A percentile compares a stretch with the other conserved stretches of the same genome.
phyloP scores from a whole-genome alignment of 768 basidiomycete species.

The Lanmaoa pseudosensibilis region DNA sequence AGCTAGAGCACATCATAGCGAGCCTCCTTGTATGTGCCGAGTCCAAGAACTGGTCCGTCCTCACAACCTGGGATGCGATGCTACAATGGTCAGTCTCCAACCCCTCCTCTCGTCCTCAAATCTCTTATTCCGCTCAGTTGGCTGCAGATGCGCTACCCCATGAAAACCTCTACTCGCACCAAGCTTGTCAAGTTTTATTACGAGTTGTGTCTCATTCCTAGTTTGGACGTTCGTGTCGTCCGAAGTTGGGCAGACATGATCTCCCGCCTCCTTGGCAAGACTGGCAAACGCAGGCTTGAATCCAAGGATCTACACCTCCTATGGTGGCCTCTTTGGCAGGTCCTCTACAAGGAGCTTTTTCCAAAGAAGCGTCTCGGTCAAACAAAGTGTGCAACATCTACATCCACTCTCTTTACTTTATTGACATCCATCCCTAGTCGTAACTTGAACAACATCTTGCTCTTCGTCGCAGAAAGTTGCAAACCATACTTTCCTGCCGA shows the following conservation, averaged over 20 bases:
- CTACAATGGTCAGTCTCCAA: constrained; percentile 62
- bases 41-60: constrained; percentile 70
- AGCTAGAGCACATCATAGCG: constrained; percentile 66
- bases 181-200: constrained; percentile 75
- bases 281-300: constrained; percentile 70
- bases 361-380: constrained; percentile 64
- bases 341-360: constrained; percentile 73
- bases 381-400: constrained; percentile 46
- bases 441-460: constrained; percentile 66
- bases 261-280: constrained; percentile 66
- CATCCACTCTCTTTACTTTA: not conserved
- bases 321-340: constrained; percentile 77
- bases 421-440: constrained; percentile 39
- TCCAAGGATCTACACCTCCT: constrained; percentile 62
- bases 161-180: constrained; percentile 65
- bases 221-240: constrained; percentile 67
- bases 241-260: constrained; percentile 81
- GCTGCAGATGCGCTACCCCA: constrained; percentile 79
- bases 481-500: constrained; percentile 64
- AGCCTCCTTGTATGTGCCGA: constrained; percentile 71
- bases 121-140: constrained; percentile 49
- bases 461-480: constrained; percentile 73
- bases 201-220: constrained; percentile 74
- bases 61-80: constrained; percentile 77
- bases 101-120: not conserved